Conservation (phyloP, 2,329 filamentous ascomycete species). For the Aspergillus tanneri region DNA sequence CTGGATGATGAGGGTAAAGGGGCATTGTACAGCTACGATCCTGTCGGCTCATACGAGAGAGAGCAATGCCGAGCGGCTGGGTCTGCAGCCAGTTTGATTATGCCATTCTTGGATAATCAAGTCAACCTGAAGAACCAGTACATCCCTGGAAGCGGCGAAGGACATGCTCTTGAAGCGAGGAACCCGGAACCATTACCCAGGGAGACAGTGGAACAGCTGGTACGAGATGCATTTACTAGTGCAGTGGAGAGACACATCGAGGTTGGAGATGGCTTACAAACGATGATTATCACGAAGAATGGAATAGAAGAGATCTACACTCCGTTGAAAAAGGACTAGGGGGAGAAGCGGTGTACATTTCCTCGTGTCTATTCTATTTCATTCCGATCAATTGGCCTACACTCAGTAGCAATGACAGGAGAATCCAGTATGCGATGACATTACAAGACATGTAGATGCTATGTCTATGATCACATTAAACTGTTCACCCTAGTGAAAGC, state of each 20-base stretch:
- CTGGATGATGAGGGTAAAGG: conserved; percentile 93
- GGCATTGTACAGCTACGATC: conserved; percentile 95
- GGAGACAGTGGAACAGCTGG: conserved; percentile 76
- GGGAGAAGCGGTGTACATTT: neutral
- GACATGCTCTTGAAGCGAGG: conserved; percentile 69
- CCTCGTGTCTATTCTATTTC: neutral
- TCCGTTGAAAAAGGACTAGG: conserved; percentile 85
- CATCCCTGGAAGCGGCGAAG: conserved; percentile 77
- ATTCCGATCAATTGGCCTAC: too few species aligned
- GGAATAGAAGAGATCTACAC: conserved; percentile 84
- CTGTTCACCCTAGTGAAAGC: too few species aligned
- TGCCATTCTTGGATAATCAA: conserved; percentile 99
- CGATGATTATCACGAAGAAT: conserved; percentile 84
- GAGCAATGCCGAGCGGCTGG: conserved; percentile 94
- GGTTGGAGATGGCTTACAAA: conserved; percentile 93
- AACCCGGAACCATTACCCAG: conserved; percentile 65
- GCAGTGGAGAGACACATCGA: conserved; percentile 98
- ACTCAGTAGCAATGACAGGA: too few species aligned
- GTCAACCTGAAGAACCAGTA: conserved; percentile 99
- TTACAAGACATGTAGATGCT: conserved; percentile 14
- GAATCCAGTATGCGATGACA: too few species aligned
- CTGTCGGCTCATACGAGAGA: conserved; percentile 94
- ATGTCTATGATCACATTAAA: too few species aligned
- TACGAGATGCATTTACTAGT: conserved; percentile 96
- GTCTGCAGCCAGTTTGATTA: conserved; percentile 89